Evolutionary conservation across 2,329 filamentous ascomycete genomes (phyloP).

Genomic region (Aspergillus melleus): DNA sequence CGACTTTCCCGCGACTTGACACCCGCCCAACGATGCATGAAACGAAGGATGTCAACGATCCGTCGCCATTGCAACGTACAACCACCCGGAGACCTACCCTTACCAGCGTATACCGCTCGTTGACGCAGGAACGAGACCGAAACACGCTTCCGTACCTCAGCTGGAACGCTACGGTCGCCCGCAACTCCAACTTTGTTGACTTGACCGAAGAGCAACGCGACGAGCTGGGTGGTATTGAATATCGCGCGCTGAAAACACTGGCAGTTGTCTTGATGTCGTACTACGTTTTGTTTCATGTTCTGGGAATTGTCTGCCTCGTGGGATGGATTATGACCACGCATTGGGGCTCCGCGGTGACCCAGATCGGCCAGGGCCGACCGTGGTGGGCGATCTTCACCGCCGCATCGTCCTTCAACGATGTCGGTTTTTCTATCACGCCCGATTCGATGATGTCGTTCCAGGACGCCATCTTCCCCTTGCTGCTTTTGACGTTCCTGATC

Average conservation of each 20-base stretch:
- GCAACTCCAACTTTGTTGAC: slow-evolving; percentile 90
- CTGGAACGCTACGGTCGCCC: slow-evolving; percentile 86
- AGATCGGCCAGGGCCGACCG: slow-evolving; percentile 61
- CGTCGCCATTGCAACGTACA: slow-evolving; percentile 23
- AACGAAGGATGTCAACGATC: slow-evolving; percentile 31
- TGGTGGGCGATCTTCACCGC: slow-evolving; percentile 95
- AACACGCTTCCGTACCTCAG: slow-evolving; percentile 83
- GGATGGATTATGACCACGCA: slow-evolving; percentile 72
- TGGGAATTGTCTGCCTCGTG: slow-evolving; percentile 71
- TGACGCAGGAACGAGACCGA: slow-evolving; percentile 37
- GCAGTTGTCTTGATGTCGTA: slow-evolving; percentile 76
- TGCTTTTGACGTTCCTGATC: slow-evolving; percentile 81
- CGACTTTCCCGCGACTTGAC: slow-evolving; percentile 41
- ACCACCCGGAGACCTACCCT: slow-evolving; percentile 33
- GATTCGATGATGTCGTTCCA: slow-evolving; percentile 94
- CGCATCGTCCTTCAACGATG: slow-evolving; percentile 86
- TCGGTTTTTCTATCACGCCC: slow-evolving; percentile 89
- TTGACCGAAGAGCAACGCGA: slow-evolving; percentile 88
- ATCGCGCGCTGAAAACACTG: slow-evolving; percentile 84
- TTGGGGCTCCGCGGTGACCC: slow-evolving; percentile 67
- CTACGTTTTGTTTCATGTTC: slow-evolving; percentile 77
- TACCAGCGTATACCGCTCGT: slow-evolving; percentile 33
- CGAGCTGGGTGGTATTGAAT: slow-evolving; percentile 94
- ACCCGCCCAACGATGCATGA: slow-evolving; percentile 35
- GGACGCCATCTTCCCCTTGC: slow-evolving; percentile 69